Percentiles rank a stretch among this genome's conserved stretches.
These are phyloP conservation scores for Chaetoscypha palmicola DNA, from an alignment of 2,329 filamentous ascomycete species.

Conservation along the genomic window DNA sequence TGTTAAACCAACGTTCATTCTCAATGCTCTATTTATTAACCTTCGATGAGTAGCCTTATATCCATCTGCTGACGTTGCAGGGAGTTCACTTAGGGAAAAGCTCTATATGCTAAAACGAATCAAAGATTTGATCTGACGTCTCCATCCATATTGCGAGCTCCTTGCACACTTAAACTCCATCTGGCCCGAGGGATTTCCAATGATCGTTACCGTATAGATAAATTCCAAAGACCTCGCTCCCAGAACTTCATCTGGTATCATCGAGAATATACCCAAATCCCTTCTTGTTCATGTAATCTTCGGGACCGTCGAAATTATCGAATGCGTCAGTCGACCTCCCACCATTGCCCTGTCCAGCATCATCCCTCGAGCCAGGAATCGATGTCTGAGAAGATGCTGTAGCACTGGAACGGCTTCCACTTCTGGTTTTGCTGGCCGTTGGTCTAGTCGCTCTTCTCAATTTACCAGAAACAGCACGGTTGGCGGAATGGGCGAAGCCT, in stretches of 20 bases:
- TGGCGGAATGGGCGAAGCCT: conserved; percentile 2
- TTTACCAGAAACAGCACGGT: conserved; percentile 1
- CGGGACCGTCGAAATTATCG: neutral
- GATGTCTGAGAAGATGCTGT: neutral
- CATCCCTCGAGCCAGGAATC: neutral
- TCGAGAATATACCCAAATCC: neutral
- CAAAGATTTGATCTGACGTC: too few species aligned
- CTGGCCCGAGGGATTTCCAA: neutral
- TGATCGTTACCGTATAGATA: neutral
- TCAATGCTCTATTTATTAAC: too few species aligned
- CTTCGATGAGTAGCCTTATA: too few species aligned
- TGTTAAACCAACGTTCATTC: too few species aligned
- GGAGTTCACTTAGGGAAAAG: too few species aligned
- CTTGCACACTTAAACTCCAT: too few species aligned
- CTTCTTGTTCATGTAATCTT: neutral
- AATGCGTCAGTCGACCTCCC: neutral
- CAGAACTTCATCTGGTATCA: neutral
- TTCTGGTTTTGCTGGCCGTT: neutral
- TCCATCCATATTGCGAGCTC: too few species aligned
- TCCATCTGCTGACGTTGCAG: too few species aligned
- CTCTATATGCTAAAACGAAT: too few species aligned
- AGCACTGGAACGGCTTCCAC: neutral
- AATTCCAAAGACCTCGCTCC: neutral
- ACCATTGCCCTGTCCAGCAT: neutral
- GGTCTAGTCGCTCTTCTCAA: neutral